These are phyloP conservation scores for Arthrobotrys musiformis DNA, from an alignment of 2,329 filamentous ascomycete genomes.

Conservation along the genomic window DNA sequence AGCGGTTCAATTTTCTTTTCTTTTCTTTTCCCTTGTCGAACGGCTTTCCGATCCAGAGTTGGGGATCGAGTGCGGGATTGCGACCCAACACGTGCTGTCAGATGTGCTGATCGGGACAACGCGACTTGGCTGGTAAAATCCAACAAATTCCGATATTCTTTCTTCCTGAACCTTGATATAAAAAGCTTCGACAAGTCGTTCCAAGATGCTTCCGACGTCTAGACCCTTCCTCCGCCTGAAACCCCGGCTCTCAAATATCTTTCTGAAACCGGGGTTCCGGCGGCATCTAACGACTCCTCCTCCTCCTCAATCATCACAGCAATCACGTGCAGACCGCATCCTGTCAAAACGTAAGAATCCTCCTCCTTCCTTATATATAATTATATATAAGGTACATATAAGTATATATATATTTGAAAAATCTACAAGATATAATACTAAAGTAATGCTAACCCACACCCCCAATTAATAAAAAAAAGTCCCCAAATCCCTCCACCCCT, in stretches of 20 bases:
- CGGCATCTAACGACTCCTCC: background rate
- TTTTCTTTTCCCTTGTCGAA: background rate
- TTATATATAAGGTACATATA: too few relatives aligned
- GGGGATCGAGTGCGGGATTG: background rate
- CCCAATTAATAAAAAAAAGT: conserved; percentile 27
- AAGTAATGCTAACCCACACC: too few relatives aligned
- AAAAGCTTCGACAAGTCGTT: too few relatives aligned
- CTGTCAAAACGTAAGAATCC: conserved; percentile 30
- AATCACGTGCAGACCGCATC: conserved; percentile 34
- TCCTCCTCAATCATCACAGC: background rate
- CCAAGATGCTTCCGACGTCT: conserved; percentile 1
- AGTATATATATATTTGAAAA: too few relatives aligned
- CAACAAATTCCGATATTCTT: background rate
- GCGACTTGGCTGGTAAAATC: conserved; percentile 8
- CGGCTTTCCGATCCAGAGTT: background rate
- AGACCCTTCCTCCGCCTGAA: background rate
- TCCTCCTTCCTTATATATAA: background rate
- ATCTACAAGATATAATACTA: too few relatives aligned
- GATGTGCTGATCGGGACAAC: background rate
- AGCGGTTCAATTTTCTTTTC: too few relatives aligned
- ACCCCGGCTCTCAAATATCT: background rate
- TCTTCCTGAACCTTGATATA: too few relatives aligned
- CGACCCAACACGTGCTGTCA: too few relatives aligned
- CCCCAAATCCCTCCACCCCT: conserved; percentile 61
- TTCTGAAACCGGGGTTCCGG: background rate